Evolutionary conservation across 208 protist genomes (phyloP).

Genomic region (Trypanosomatidae sp.): DNA sequence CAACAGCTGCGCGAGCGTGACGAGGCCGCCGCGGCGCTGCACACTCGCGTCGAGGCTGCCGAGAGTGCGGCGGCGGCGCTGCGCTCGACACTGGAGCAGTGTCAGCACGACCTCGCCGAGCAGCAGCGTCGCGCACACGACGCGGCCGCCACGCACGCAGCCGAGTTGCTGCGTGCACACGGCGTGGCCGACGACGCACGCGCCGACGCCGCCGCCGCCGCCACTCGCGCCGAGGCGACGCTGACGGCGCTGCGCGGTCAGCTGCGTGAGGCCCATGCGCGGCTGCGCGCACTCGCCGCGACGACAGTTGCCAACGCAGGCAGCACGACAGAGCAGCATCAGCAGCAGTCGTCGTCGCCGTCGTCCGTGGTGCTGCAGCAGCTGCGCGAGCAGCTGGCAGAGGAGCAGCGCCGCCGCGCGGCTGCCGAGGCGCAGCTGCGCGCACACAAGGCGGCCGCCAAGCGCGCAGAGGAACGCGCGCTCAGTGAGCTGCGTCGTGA

Average conservation of each 20-base stretch:
- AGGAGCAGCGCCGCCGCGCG: slow-evolving; percentile 63
- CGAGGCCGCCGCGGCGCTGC: slow-evolving; percentile 13
- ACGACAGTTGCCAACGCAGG: too few species aligned
- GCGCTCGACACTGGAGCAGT: slow-evolving; percentile 29
- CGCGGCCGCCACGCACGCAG: too few species aligned
- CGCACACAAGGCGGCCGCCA: slow-evolving; percentile 53
- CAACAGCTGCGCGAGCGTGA: slow-evolving; percentile 10
- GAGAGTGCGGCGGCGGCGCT: slow-evolving; percentile 42
- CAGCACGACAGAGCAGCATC: too few species aligned
- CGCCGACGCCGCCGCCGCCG: slow-evolving; percentile 24
- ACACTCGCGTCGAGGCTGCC: slow-evolving; percentile 26
- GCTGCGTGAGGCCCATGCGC: slow-evolving; percentile 62
- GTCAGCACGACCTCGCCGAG: slow-evolving; percentile 28
- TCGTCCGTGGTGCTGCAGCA: slow-evolving; percentile 53
- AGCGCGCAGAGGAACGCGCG: slow-evolving; percentile 64
- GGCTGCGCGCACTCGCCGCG: slow-evolving; percentile 53
- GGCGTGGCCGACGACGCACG: slow-evolving; percentile 25
- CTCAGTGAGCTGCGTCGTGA: slow-evolving; percentile 61
- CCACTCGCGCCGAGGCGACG: slow-evolving; percentile 25
- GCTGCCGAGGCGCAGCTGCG: slow-evolving; percentile 57
- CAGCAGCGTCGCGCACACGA: slow-evolving; percentile 35
- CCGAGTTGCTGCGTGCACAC: too few species aligned
- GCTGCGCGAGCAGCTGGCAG: slow-evolving; percentile 67
- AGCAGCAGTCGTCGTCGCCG: too few species aligned
- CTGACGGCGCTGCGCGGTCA: slow-evolving; percentile 61